Percentiles rank a stretch among this genome's conserved stretches.
These are phyloP conservation scores for Annulohypoxylon maeteangense DNA, from an alignment of 495 filamentous ascomycete species.

Conservation along the genomic window DNA sequence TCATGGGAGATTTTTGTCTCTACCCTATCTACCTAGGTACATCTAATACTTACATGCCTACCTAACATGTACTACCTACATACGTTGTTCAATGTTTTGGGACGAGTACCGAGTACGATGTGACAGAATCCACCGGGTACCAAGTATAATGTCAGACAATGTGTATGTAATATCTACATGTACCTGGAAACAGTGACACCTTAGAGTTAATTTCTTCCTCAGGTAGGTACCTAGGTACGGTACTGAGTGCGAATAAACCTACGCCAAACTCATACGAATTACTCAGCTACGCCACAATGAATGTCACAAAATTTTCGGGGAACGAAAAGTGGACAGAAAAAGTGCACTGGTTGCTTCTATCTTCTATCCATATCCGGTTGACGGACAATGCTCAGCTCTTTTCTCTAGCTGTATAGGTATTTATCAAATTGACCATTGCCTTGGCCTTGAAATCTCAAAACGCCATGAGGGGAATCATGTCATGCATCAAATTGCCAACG, in stretches of 20 bases:
- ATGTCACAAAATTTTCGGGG: neutral
- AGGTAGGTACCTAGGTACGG: neutral
- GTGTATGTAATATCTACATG: no score
- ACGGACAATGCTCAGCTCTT: conserved; percentile 45
- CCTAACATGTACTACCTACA: neutral
- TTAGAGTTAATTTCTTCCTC: no score
- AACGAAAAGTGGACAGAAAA: conserved; percentile 30
- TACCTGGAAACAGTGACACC: neutral
- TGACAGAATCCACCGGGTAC: neutral
- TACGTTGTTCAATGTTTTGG: neutral
- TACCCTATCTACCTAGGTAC: no score
- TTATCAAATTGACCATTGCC: conserved; percentile 31
- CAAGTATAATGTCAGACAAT: neutral
- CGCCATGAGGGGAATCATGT: conserved; percentile 57
- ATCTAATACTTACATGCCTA: no score
- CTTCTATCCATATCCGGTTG: conserved; percentile 51
- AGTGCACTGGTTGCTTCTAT: conserved; percentile 27
- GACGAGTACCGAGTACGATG: neutral
- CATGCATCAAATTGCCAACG: conserved; percentile 62
- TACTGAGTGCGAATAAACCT: no score
- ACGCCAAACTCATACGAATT: neutral
- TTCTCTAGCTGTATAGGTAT: conserved; percentile 44
- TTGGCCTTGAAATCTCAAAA: conserved; percentile 44
- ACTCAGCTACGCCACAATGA: neutral
- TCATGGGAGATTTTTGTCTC: neutral